phyloP scores from a whole-genome alignment of 495 filamentous ascomycete genomes.

The Aspergillus mulundensis region DNA sequence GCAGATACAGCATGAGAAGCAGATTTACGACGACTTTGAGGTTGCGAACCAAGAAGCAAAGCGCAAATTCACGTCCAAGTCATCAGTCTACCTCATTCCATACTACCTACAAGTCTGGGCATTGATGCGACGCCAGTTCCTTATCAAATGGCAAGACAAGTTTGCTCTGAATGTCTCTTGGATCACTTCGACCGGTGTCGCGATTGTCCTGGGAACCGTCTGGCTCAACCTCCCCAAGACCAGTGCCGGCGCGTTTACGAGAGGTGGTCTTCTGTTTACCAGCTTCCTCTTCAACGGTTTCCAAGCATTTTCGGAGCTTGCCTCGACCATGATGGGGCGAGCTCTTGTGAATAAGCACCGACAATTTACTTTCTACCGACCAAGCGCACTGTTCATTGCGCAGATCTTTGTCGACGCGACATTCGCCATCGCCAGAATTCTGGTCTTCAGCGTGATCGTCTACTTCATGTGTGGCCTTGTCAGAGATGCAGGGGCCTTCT shows the following conservation, averaged over 20 bases:
- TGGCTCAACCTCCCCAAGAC: slow-evolving; percentile 66
- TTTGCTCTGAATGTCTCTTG: slow-evolving; percentile 71
- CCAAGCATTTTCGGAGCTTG: slow-evolving; percentile 71
- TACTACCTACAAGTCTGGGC: slow-evolving; percentile 79
- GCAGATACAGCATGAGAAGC: slow-evolving; percentile 55
- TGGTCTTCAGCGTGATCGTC: slow-evolving; percentile 70
- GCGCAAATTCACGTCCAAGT: slow-evolving; percentile 59
- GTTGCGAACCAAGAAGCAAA: slow-evolving; percentile 74
- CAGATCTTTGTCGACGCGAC: slow-evolving; percentile 75
- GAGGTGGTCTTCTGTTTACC: slow-evolving; percentile 74
- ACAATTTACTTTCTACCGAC: slow-evolving; percentile 73
- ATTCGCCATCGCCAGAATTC: slow-evolving; percentile 62
- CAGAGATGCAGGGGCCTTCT: slow-evolving; percentile 67
- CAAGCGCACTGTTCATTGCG: slow-evolving; percentile 73
- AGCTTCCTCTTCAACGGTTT: slow-evolving; percentile 76
- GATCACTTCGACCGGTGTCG: slow-evolving; percentile 70
- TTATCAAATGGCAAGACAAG: slow-evolving; percentile 81
- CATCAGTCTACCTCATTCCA: slow-evolving; percentile 75
- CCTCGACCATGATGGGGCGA: slow-evolving; percentile 65
- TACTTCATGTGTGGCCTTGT: slow-evolving; percentile 76
- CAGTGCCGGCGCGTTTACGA: slow-evolving; percentile 67
- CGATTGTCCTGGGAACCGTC: slow-evolving; percentile 72
- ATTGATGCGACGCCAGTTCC: slow-evolving; percentile 75
- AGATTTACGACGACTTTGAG: slow-evolving; percentile 69
- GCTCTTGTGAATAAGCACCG: slow-evolving; percentile 76